A percentile compares a stretch with the other conserved stretches of the same genome.
Evolutionary conservation across 2,329 filamentous ascomycete species (phyloP).

Genomic region (Trichoderma pleuroti): DNA sequence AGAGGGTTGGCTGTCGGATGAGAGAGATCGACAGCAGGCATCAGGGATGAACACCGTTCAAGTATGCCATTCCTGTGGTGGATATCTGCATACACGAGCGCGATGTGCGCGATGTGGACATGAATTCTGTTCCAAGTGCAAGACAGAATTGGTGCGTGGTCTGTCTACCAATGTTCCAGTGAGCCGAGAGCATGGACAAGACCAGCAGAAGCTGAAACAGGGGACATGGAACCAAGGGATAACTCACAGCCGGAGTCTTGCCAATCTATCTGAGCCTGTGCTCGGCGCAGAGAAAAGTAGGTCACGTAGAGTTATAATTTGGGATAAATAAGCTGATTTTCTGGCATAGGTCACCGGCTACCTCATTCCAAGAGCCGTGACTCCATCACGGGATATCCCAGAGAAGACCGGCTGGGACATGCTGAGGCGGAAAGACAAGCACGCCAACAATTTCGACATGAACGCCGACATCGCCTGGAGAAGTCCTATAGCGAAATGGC

Average conservation of each 20-base stretch:
- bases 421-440: not conserved
- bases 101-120: constrained; percentile 51
- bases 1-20: constrained; percentile 45
- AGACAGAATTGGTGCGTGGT: constrained; percentile 31
- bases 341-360: not conserved
- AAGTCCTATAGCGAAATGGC: constrained; percentile 2
- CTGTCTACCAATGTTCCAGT: not conserved
- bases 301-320: not conserved
- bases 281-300: not conserved
- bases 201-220: not conserved
- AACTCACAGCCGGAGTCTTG: constrained; percentile 1
- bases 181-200: not conserved
- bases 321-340: not conserved
- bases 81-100: constrained; percentile 35
- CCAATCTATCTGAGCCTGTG: not conserved
- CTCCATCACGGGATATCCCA: not conserved
- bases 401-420: not conserved
- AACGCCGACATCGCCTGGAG: constrained; percentile 2
- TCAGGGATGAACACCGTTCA: constrained; percentile 29
- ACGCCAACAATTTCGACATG: constrained; percentile 5
- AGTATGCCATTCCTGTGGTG: constrained; percentile 50
- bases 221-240: not conserved
- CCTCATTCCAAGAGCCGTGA: not conserved
- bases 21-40: constrained; percentile 24
- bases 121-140: constrained; percentile 47